Percentiles rank a stretch among this genome's conserved stretches.
phyloP scores from a whole-genome alignment of 2,329 filamentous ascomycete species.

The Colletotrichum tropicicola region DNA sequence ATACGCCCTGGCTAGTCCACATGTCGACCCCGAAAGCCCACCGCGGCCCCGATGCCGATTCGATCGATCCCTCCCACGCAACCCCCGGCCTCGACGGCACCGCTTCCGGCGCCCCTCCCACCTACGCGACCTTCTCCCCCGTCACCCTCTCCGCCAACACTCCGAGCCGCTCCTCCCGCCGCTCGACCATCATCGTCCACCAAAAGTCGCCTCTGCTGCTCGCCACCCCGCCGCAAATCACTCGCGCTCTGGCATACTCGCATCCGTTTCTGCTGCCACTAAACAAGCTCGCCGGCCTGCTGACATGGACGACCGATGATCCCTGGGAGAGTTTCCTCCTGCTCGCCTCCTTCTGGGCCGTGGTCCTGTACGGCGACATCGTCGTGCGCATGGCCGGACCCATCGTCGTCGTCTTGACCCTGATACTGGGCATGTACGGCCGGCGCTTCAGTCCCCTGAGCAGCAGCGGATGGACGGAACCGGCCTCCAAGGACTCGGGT shows the following conservation, averaged over 20 bases:
- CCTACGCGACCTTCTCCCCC: conserved; percentile 90
- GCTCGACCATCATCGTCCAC: conserved; percentile 93
- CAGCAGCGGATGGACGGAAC: conserved; percentile 77
- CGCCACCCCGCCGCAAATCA: conserved; percentile 94
- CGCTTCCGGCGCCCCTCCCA: conserved; percentile 65
- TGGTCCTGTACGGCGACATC: conserved; percentile 85
- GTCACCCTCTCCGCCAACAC: conserved; percentile 76
- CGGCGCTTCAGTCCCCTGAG: conserved; percentile 90
- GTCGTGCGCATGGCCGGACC: conserved; percentile 86
- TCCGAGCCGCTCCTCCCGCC: conserved; percentile 69
- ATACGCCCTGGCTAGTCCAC: conserved; percentile 62
- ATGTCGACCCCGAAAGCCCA: conserved; percentile 56
- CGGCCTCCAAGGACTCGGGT: conserved; percentile 41
- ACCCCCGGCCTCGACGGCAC: conserved; percentile 43
- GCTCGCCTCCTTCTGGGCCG: conserved; percentile 84
- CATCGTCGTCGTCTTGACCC: conserved; percentile 77
- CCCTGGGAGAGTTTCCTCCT: conserved; percentile 97
- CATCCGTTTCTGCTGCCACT: conserved; percentile 92
- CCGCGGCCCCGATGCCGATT: conserved; percentile 43
- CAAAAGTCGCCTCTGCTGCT: conserved; percentile 94
- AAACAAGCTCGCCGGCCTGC: conserved; percentile 83
- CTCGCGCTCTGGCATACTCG: conserved; percentile 91
- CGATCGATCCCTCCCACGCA: conserved; percentile 42
- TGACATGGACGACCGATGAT: conserved; percentile 95
- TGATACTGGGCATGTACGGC: conserved; percentile 94